Base-by-base conservation (phyloP, 805 yeast species). In the Candida maris region DNA sequence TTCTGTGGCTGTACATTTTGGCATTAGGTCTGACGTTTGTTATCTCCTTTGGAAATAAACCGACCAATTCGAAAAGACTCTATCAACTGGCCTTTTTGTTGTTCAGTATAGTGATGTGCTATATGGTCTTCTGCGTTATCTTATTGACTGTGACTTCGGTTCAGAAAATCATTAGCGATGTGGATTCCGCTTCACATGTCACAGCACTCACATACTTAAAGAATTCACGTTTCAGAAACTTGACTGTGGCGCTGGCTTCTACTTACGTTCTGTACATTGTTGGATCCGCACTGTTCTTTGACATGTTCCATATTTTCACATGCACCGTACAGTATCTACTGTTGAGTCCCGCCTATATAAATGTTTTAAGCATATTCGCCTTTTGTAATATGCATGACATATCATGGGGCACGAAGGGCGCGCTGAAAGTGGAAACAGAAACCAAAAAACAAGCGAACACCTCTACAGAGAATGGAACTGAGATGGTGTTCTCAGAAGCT, bases 391-490 rank as follows among this genome's bases (percentile, higher is more conserved):
- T 89, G 41, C 95, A 89, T 59, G 97, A 89, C 66, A 79, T 89
- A 33, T 85, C 96, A 4, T 89, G 97, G 97, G 97, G 97, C 61
- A 91, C 96, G 3, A 86, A 91, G 57, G 95, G 95, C 35, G 84
- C 83, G 24, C 70, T 76, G 4, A 74, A 77, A 57, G 39, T 34
- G 2, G 83, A 70, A 53, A 71, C 66, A 59, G 76, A 67, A 52
- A 72, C 68, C 57, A 89, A 71, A 56, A 72, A 88, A 49, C 95
- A 95, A 38, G 58, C 59, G 8, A 44, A 40, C 20, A 48, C 42
- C 2, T 27, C 39, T 20, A 28, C 31, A 28, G 41, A 35, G 15
- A 41, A 30, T 14, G 15, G 40, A 5, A 47, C 48, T 20, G 49
- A 52, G 30, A 20, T 56, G 16, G 35, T 53, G 10, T 38, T 59